A percentile compares a stretch with the other conserved stretches of the same genome.
phyloP scores from a whole-genome alignment of 805 yeast genomes.

The Candida ponderosae region DNA sequence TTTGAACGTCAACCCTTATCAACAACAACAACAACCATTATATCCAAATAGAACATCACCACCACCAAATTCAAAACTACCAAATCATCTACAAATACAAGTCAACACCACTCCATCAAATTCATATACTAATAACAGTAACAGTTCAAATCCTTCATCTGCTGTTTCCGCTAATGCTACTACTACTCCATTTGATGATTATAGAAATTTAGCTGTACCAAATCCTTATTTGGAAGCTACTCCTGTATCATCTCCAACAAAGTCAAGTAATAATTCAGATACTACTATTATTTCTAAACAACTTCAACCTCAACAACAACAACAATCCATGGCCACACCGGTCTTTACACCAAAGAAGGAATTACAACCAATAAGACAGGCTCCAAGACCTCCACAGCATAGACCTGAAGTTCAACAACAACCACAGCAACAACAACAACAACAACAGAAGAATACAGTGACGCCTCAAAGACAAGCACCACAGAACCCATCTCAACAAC shows the following conservation, averaged over 20 bases:
- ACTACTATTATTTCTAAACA: not conserved
- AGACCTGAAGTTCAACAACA: not conserved
- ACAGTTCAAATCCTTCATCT: not conserved
- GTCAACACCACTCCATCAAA: not conserved
- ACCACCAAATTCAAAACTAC: conserved; percentile 26
- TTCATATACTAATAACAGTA: too few relatives aligned
- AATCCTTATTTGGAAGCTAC: conserved; percentile 13
- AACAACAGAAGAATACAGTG: not conserved
- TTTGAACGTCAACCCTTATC: conserved; percentile 5
- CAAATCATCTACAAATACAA: conserved; percentile 6
- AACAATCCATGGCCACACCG: conserved; percentile 2
- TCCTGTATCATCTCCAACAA: conserved; percentile 1
- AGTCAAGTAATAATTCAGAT: conserved; percentile 6
- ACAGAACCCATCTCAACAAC: conserved; percentile 3
- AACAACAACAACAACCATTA: conserved; percentile 2
- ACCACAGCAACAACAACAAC: conserved; percentile 3
- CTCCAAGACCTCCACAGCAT: conserved; percentile 21
- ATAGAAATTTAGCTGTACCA: conserved; percentile 6
- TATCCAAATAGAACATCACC: conserved; percentile 18
- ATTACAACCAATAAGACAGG: conserved; percentile 18
- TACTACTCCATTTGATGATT: not conserved
- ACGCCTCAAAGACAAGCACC: conserved; percentile 1
- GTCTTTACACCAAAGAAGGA: conserved; percentile 7
- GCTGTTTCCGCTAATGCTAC: not conserved
- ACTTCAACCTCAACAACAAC: conserved; percentile 4